phyloP scores from a whole-genome alignment of 345 rosid genomes.

The Microcos paniculata region DNA sequence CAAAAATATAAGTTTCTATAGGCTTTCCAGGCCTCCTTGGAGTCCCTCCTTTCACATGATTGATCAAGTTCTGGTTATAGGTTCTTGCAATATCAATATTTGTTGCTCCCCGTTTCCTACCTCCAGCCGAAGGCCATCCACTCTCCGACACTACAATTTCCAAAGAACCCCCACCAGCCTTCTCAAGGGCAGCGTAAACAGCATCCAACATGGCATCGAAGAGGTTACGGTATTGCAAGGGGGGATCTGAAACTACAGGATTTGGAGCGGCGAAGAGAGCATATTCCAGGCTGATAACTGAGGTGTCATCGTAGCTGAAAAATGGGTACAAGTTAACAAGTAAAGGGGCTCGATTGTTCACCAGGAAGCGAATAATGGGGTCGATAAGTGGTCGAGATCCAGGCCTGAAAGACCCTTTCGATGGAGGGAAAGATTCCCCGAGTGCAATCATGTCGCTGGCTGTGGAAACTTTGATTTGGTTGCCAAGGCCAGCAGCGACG shows the following conservation, averaged over 20 bases:
- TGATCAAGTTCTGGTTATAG: slow-evolving; percentile 17
- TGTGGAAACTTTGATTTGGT: slow-evolving; percentile 34
- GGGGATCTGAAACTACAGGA: background rate
- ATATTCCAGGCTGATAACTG: background rate
- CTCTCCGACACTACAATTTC: slow-evolving; percentile 25
- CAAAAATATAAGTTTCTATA: slow-evolving; percentile 25
- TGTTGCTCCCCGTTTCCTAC: background rate
- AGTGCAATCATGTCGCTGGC: slow-evolving; percentile 15
- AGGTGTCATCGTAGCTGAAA: slow-evolving; percentile 20
- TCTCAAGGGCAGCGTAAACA: slow-evolving; percentile 19
- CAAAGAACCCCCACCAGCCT: slow-evolving; percentile 9
- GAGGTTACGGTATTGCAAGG: background rate
- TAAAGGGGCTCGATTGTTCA: slow-evolving; percentile 35
- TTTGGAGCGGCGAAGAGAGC: background rate
- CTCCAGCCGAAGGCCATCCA: slow-evolving; percentile 33
- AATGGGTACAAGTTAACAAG: slow-evolving; percentile 46
- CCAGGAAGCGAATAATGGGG: slow-evolving; percentile 39
- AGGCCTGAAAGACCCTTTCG: slow-evolving; percentile 26
- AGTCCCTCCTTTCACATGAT: slow-evolving; percentile 25
- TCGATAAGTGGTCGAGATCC: slow-evolving; percentile 21
- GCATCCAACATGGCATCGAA: slow-evolving; percentile 18
- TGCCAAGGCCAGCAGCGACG: slow-evolving; percentile 22
- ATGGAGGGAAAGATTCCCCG: slow-evolving; percentile 31
- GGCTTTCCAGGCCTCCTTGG: slow-evolving; percentile 25
- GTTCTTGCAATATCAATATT: slow-evolving; percentile 16